phyloP scores from a whole-genome alignment of 129 eudicot genomes.

The Helichrysum umbraculigerum region DNA sequence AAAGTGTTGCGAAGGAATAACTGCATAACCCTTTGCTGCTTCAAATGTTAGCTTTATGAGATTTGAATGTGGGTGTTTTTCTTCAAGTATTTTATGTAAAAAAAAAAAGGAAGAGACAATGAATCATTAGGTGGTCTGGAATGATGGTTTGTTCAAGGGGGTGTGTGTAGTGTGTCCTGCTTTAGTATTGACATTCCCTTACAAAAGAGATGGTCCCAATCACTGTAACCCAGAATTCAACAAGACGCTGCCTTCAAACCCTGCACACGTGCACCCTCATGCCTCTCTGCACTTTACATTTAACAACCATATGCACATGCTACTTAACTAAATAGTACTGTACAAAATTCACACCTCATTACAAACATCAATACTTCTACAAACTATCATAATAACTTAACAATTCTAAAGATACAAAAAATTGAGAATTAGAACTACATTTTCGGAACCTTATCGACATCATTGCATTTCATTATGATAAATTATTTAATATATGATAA shows the following conservation, averaged over 20 bases:
- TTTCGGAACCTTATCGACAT: not conserved
- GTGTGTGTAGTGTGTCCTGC: constrained; percentile 15
- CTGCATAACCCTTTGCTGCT: not conserved
- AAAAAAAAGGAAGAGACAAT: constrained; percentile 24
- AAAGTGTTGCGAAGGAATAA: too few species aligned
- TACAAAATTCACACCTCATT: constrained; percentile 4
- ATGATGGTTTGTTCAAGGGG: constrained; percentile 27
- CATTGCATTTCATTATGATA: not conserved
- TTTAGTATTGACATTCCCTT: constrained; percentile 28
- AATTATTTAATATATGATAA: not conserved
- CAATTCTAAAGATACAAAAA: too few species aligned
- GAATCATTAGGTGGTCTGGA: constrained; percentile 33
- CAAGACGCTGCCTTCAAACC: constrained; percentile 1
- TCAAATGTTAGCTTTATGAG: not conserved
- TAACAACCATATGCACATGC: not conserved
- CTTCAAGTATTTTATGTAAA: not conserved
- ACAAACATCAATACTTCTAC: not conserved
- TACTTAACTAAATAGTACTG: constrained; percentile 2
- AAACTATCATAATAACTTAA: too few species aligned
- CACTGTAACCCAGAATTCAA: not conserved
- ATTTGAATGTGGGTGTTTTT: not conserved
- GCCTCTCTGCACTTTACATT: constrained; percentile 20
- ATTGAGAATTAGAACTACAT: too few species aligned
- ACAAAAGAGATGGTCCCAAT: constrained; percentile 35
- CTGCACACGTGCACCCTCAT: constrained; percentile 40